A percentile compares a stretch with the other conserved stretches of the same genome.
Evolutionary conservation across 352 stramenopile genomes (phyloP).

Genomic region (Phytophthora chlamydospora): DNA sequence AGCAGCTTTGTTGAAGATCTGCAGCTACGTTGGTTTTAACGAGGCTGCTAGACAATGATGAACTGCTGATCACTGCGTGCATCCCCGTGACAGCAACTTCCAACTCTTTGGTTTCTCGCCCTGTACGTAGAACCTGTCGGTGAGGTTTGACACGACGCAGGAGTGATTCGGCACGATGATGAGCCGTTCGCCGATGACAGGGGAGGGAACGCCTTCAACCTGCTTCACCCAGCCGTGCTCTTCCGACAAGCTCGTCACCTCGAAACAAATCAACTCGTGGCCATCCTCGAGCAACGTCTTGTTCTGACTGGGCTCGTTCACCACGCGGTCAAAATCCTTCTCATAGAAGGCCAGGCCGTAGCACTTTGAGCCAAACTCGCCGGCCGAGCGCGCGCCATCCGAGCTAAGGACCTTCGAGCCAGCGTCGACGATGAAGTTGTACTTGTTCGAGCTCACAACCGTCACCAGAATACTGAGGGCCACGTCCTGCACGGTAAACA

Average conservation of each 20-base stretch:
- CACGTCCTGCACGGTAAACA: conserved; percentile 66
- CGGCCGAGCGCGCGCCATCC: conserved; percentile 39
- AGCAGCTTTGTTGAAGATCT: conserved; percentile 31
- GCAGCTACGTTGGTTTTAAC: conserved; percentile 60
- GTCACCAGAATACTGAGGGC: conserved; percentile 63
- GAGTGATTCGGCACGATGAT: conserved; percentile 75
- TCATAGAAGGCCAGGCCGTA: conserved; percentile 75
- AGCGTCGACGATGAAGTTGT: conserved; percentile 79
- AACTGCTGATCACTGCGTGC: conserved; percentile 46
- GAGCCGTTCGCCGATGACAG: conserved; percentile 60
- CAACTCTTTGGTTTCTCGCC: conserved; percentile 50
- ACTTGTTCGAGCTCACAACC: conserved; percentile 74
- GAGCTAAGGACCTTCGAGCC: conserved; percentile 78
- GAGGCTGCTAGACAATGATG: neutral
- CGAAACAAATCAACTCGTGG: conserved; percentile 57
- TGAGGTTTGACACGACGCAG: conserved; percentile 73
- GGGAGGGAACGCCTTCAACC: conserved; percentile 51
- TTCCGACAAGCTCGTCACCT: conserved; percentile 75
- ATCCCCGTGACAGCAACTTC: conserved; percentile 63
- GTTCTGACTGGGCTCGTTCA: conserved; percentile 54
- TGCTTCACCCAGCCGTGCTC: conserved; percentile 77
- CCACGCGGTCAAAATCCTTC: conserved; percentile 65
- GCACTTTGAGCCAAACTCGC: conserved; percentile 57
- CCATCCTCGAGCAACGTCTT: conserved; percentile 40
- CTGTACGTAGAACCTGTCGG: conserved; percentile 65